Conservation (phyloP, 2,329 filamentous ascomycete species). For the Exutisphaerella laricina region DNA sequence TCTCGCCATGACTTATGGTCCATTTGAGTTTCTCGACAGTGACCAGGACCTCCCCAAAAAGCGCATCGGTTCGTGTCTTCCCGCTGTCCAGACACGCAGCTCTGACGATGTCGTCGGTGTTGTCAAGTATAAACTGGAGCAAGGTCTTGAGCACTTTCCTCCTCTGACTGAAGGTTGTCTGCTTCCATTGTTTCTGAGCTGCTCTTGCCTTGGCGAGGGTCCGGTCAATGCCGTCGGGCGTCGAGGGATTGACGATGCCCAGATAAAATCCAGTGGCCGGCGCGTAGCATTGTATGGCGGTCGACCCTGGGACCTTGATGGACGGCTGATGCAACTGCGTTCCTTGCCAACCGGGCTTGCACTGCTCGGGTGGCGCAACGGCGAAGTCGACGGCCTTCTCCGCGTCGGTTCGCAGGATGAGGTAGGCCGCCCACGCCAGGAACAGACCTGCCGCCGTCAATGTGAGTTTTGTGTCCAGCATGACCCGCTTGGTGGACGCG, state of each 20-base stretch:
- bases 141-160: conserved; percentile 74
- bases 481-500: conserved; percentile 5
- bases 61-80: conserved; percentile 92
- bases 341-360: conserved; percentile 49
- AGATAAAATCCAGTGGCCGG: conserved; percentile 84
- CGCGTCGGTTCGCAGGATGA: conserved; percentile 12
- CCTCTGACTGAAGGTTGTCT: conserved; percentile 71
- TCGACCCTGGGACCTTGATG: conserved; percentile 60
- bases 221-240: conserved; percentile 69
- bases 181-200: conserved; percentile 72
- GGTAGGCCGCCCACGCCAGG: conserved; percentile 9
- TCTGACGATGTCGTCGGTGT: conserved; percentile 80
- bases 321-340: conserved; percentile 54
- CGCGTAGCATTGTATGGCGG: conserved; percentile 75
- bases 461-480: conserved; percentile 9
- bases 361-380: conserved; percentile 54
- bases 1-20: conserved; percentile 87
- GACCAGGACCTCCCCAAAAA: conserved; percentile 89
- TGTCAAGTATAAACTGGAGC: conserved; percentile 75
- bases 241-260: conserved; percentile 70
- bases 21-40: conserved; percentile 91
- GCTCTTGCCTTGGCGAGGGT: conserved; percentile 65
- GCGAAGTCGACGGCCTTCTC: conserved; percentile 26
- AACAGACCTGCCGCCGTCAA: conserved; percentile 9
- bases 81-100: conserved; percentile 88